Percentiles rank a stretch among this genome's conserved stretches.
These are phyloP conservation scores for Verticillium longisporum DNA, from an alignment of 2,329 filamentous ascomycete species.

Conservation along the genomic window DNA sequence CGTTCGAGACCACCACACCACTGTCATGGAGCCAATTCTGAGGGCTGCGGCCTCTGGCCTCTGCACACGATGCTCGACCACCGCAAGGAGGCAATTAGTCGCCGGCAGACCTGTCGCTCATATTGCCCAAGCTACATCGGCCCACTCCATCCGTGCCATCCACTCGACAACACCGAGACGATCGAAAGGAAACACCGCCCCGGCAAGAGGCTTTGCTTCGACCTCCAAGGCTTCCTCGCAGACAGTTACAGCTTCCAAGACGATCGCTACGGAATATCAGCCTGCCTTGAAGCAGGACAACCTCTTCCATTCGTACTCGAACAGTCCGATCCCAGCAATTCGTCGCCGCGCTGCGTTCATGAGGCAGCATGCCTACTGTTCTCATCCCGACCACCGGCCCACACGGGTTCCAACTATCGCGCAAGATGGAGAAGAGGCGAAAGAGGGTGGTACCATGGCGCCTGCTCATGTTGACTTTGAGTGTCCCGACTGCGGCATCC, in stretches of 20 bases:
- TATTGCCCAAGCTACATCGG: constrained; percentile 12
- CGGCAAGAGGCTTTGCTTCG: constrained; percentile 23
- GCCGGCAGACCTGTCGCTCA: constrained; percentile 1
- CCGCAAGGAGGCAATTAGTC: constrained; percentile 10
- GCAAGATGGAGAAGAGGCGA: constrained; percentile 28
- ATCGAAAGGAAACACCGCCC: constrained; percentile 10
- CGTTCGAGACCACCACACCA: neutral
- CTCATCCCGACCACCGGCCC: constrained; percentile 78
- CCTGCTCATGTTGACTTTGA: constrained; percentile 86
- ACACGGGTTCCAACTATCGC: constrained; percentile 62
- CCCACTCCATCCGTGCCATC: constrained; percentile 20
- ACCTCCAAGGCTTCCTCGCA: constrained; percentile 17
- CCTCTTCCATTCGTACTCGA: constrained; percentile 87
- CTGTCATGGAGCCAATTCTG: constrained; percentile 13
- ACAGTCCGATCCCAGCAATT: constrained; percentile 84
- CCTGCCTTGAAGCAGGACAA: constrained; percentile 60
- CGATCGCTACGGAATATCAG: constrained; percentile 11
- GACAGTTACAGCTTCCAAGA: constrained; percentile 15
- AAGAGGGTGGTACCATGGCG: constrained; percentile 41
- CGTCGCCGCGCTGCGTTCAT: constrained; percentile 84
- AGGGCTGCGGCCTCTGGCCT: constrained; percentile 14
- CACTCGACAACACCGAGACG: constrained; percentile 16
- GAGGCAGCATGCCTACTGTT: constrained; percentile 86
- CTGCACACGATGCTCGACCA: constrained; percentile 15
- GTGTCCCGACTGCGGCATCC: constrained; percentile 92